Conservation (phyloP, 2,329 filamentous ascomycete genomes). For the Aspergillus ustus region DNA sequence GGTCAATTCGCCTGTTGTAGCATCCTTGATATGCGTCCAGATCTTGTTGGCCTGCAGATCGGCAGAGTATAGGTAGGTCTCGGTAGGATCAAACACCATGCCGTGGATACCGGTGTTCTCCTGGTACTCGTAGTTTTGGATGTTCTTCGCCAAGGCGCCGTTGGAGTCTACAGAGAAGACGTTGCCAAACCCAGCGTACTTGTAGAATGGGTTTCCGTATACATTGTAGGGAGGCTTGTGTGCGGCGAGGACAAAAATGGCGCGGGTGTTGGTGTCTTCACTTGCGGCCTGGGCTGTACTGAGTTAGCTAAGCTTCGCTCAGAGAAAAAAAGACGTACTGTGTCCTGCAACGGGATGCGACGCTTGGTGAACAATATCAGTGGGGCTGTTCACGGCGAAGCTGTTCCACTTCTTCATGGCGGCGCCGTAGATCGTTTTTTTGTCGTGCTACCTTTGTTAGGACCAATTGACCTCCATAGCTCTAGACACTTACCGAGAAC, state of each 20-base stretch:
- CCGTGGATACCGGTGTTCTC: conserved; percentile 54
- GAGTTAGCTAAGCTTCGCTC: background rate
- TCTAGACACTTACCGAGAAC: conserved; percentile 69
- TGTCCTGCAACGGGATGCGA: conserved; percentile 78
- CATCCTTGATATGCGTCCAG: conserved; percentile 79
- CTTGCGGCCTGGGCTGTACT: conserved; percentile 67
- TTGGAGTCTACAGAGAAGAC: conserved; percentile 57
- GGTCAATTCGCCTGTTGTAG: conserved; percentile 63
- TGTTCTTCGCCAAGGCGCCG: conserved; percentile 46
- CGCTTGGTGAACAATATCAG: conserved; percentile 73
- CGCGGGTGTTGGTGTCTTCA: conserved; percentile 77
- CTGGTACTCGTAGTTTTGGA: conserved; percentile 53
- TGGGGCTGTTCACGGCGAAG: conserved; percentile 75
- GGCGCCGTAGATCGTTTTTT: conserved; percentile 84
- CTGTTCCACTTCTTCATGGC: conserved; percentile 95
- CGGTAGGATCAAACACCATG: conserved; percentile 52
- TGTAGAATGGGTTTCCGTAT: conserved; percentile 91
- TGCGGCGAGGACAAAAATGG: conserved; percentile 85
- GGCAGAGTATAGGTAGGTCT: conserved; percentile 54
- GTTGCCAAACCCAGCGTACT: conserved; percentile 79
- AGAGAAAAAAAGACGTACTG: conserved; percentile 55
- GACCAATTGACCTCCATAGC: background rate
- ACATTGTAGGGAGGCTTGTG: conserved; percentile 77
- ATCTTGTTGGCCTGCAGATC: conserved; percentile 58
- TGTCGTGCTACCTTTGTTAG: conserved; percentile 64